Conservation (phyloP, 139 green algal species). For the Volvox africanus region DNA sequence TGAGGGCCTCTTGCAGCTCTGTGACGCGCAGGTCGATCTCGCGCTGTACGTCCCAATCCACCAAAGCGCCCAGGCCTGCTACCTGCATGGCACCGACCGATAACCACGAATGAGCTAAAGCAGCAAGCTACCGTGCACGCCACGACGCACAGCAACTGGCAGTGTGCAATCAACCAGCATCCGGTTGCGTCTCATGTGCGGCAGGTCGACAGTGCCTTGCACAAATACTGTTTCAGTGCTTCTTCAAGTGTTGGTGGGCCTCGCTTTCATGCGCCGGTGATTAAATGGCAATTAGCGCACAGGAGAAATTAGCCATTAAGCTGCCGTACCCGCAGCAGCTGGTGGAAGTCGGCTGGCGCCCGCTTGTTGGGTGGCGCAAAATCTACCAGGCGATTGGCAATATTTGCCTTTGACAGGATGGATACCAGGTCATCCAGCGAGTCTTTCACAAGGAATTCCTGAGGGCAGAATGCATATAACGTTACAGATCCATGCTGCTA, state of each 20-base stretch:
- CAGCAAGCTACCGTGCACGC: not conserved
- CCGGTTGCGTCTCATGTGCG: too few relatives aligned
- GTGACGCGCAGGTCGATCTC: conserved; percentile 83
- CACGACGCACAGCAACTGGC: not conserved
- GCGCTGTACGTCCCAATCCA: conserved; percentile 90
- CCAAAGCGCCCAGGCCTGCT: conserved; percentile 76
- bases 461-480: not conserved
- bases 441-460: conserved; percentile 82
- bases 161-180: not conserved
- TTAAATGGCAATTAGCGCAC: too few relatives aligned
- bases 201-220: too few relatives aligned
- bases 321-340: conserved; percentile 80
- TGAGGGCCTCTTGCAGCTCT: conserved; percentile 80
- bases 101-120: not conserved
- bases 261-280: too few relatives aligned
- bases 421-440: conserved; percentile 86
- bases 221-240: too few relatives aligned
- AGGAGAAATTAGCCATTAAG: too few relatives aligned
- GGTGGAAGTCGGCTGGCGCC: conserved; percentile 75
- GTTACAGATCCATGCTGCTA: too few relatives aligned
- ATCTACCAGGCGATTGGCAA: conserved; percentile 89
- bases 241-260: too few relatives aligned
- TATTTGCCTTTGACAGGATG: conserved; percentile 86
- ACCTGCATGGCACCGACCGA: conserved; percentile 46
- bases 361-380: conserved; percentile 93